Percentiles rank a stretch among this genome's conserved stretches.
Conservation (phyloP, 2,329 filamentous ascomycete genomes). For the Acarospora socialis region DNA sequence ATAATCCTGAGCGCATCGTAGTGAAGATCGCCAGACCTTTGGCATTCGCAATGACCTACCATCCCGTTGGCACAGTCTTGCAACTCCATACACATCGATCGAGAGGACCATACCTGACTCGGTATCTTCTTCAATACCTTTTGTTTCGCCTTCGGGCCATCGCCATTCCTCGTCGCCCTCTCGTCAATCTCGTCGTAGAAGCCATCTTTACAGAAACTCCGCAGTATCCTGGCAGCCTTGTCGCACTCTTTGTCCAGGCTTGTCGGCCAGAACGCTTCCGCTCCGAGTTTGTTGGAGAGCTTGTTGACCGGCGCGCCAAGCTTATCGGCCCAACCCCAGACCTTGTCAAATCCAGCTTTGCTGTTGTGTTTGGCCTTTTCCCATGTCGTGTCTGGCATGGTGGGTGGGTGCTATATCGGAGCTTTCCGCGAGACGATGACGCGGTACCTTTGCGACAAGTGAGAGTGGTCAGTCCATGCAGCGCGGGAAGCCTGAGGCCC, state of each 20-base stretch:
- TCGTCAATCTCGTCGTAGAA: conserved; percentile 46
- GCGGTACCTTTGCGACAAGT: background rate
- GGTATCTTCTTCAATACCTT: conserved; percentile 71
- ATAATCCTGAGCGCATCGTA: conserved; percentile 84
- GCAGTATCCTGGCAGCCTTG: conserved; percentile 77
- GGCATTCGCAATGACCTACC: conserved; percentile 80
- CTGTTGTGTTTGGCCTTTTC: conserved; percentile 38
- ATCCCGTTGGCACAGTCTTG: too few relatives aligned
- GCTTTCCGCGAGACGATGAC: background rate
- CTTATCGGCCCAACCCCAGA: conserved; percentile 53
- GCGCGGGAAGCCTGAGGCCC: too few relatives aligned
- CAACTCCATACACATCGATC: too few relatives aligned
- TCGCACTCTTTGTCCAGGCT: conserved; percentile 79
- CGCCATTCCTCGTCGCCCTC: conserved; percentile 19
- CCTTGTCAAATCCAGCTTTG: conserved; percentile 60
- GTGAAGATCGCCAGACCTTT: conserved; percentile 89
- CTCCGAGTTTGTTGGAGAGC: conserved; percentile 66
- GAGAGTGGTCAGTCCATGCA: too few relatives aligned
- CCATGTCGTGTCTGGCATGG: too few relatives aligned
- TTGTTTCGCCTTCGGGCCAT: conserved; percentile 45
- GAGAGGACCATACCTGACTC: too few relatives aligned
- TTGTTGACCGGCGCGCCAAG: conserved; percentile 64
- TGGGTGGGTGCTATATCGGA: too few relatives aligned
- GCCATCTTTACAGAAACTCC: conserved; percentile 76
- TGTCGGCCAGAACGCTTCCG: conserved; percentile 73